Base-by-base conservation (phyloP, 768 basidiomycete species). In the Gloeophyllum trabeum region DNA sequence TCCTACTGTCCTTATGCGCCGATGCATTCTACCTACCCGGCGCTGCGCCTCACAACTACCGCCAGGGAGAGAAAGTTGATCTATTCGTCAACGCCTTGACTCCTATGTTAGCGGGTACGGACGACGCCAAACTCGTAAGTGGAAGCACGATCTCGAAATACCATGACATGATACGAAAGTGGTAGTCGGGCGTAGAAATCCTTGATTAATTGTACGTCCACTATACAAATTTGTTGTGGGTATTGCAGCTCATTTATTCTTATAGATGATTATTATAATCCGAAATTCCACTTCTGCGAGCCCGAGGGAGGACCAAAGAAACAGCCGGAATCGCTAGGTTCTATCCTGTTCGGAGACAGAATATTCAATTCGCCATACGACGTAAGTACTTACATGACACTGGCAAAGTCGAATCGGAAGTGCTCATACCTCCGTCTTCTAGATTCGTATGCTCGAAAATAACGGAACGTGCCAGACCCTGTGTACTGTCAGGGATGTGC, bases 261-360 rank as follows among this genome's bases (percentile, higher is more conserved):
- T 40, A 34, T 35, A 87, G 89, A 94, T 59, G 94, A 98, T 59
- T 97, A 94, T 62, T 98, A 97, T 61, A 76, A 92, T 54, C 75
- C 81, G 2, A 69, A 70, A 41, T 85, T 97, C 48, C 79, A 78
- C 47, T 96, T 97, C 60, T 98, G 94, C 55, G 55, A 75, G 44
- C 94, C 94, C 20, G 62, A 70, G 32, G 81, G 65, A 16, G 92
- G 89, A 6, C 71, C 79, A 18, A 60, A 75, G 55, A 75, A 75
- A 51, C 79, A 81, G 55, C 83, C 89, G 3, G 92, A 93, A 59
- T 83, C 80, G 1, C 65, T 97, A 21, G 94, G 94, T 4, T 88
- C 88, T 14, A 92, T 97, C 52, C 65, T 98, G n/a, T 96, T 96
- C 50, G 94, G 94, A 13, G 94, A 97, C 66, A 73, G 94, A 48